A percentile compares a stretch with the other conserved stretches of the same genome.
Evolutionary conservation across 2,329 filamentous ascomycete species (phyloP).

Genomic region (Fusarium sp.): DNA sequence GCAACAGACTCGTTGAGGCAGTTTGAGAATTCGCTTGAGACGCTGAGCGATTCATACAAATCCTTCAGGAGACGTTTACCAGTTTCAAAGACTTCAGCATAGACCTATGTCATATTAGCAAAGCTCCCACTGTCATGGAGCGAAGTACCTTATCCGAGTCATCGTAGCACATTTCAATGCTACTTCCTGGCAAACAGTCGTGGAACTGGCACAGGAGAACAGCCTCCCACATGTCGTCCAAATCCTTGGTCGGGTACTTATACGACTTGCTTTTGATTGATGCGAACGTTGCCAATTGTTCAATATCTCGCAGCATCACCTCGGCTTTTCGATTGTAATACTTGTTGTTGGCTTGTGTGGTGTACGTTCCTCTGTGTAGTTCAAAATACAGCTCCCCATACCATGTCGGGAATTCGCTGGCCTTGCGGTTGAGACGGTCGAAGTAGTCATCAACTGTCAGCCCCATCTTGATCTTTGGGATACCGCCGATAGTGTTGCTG

Average conservation of each 20-base stretch:
- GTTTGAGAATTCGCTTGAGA: conserved; percentile 58
- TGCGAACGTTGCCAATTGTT: conserved; percentile 86
- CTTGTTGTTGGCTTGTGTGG: conserved; percentile 97
- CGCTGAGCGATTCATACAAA: conserved; percentile 73
- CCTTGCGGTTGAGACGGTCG: conserved; percentile 82
- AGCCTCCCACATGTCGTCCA: conserved; percentile 95
- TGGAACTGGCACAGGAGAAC: conserved; percentile 96
- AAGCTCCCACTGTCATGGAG: not conserved
- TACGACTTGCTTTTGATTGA: conserved; percentile 78
- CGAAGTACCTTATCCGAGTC: conserved; percentile 80
- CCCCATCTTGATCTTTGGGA: conserved; percentile 90
- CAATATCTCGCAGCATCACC: conserved; percentile 85
- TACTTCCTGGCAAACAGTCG: conserved; percentile 93
- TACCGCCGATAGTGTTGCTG: conserved; percentile 80
- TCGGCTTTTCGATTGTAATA: conserved; percentile 90
- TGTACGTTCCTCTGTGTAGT: conserved; percentile 95
- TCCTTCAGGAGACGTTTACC: conserved; percentile 78
- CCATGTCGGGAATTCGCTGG: conserved; percentile 87
- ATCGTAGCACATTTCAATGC: conserved; percentile 98
- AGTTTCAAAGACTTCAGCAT: conserved; percentile 82
- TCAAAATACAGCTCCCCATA: conserved; percentile 99
- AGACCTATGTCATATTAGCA: conserved; percentile 64
- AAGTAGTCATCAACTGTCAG: conserved; percentile 96
- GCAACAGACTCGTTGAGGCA: conserved; percentile 65
- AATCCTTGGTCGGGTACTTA: conserved; percentile 91